Evolutionary conservation across 2,329 filamentous ascomycete species (phyloP), one percentile per base, ranked within the genome.

Genomic region (Aspergillus sp.): DNA sequence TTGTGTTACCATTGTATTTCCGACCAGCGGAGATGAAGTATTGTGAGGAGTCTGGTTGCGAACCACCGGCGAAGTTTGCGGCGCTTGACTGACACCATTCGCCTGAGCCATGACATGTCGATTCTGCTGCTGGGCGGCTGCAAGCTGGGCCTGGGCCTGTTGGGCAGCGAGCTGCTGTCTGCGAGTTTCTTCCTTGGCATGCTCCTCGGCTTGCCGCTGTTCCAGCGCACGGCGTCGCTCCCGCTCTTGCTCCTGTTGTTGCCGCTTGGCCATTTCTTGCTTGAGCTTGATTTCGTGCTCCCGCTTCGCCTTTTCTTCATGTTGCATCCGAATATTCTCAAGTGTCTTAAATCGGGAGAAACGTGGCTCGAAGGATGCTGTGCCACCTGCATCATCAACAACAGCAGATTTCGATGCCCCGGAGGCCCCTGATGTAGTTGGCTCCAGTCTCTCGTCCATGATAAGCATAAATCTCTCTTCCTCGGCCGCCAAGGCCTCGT

Each of bases 331-430:
- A 56, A 96, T 95, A 45, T 88, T 86, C 45, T 89, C 88, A 35
- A 98, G 80, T 1, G 88, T 82, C 71, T 96, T 96, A 68, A 96
- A 97, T 32, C 87, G 82, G 54, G 93, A 90, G 62, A 97, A 96
- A 27, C 85, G 81, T 31, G 86, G 83, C 62, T 94, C 89, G 56
- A 94, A 94, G 3, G 85, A 78, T n/a, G 82, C 77, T 5, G 78
- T 77, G 13, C 81, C 84, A 32, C 82, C 80, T 49, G 88, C 82
- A 7, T 82, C 84, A 60, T 95, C 90, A 47, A 87, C 85, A 47
- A 87, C 85, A n/a, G 79, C 74, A 43, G 82, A 79, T 30, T 78
- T 77, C 9, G 74, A 69, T 3, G 76, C 76, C 45, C 78, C 75
- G 47, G 81, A 77, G 6, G 77, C 77, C 13, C 76, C 73, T 4